Evolutionary conservation across 2,329 filamentous ascomycete genomes (phyloP), one percentile per base, ranked within the genome.

Genomic region (Colletotrichum nymphaeae): DNA sequence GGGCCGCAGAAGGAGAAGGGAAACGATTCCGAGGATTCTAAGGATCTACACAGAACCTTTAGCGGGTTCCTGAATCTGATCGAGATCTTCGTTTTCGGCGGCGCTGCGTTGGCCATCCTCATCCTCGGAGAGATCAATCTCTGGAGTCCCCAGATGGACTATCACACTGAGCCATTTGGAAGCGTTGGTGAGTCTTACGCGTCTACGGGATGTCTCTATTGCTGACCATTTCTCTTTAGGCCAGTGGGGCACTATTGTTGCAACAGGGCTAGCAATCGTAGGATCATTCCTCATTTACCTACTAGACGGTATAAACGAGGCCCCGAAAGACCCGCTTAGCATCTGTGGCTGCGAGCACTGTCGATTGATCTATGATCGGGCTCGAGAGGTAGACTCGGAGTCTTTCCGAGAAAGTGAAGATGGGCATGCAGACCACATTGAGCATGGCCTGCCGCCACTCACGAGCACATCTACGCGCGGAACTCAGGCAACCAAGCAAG

Each of bases 91-190:
- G 76, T 93, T 0, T 92, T 93, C 68, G 86, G 85, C 1, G 88
- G 85, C 6, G 89, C 89, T 1, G 88, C 92, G 0, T 70, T 92
- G 1, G 86, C 88, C 1, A 89, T 93, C 5, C 81, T 93, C 4
- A 83, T 91, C 4, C 80, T 91, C 0, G 92, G 92, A 0, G 92
- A 93, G 79, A 84, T 84, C 37, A 93, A 93, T 75, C 90, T 93
- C 75, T 93, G 86, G 76, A 92, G 89, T 60, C 24, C 67, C 0
- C 89, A 88, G 68, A 83, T 93, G 4, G 76, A 75, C 0, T 91
- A 89, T 72, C 85, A 91, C 73, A 92, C 89, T 0, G 92, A 93
- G 73, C 90, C 90, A 0, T 89, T 93, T 65, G 83, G 84, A 5
- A 91, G 88, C 74, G 85, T 93, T 62, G 90, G 90, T 90, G 19